Evolutionary conservation across 306 rosid species (phyloP), one percentile per base, ranked within the genome.

Genomic region (Vigna trinervia): DNA sequence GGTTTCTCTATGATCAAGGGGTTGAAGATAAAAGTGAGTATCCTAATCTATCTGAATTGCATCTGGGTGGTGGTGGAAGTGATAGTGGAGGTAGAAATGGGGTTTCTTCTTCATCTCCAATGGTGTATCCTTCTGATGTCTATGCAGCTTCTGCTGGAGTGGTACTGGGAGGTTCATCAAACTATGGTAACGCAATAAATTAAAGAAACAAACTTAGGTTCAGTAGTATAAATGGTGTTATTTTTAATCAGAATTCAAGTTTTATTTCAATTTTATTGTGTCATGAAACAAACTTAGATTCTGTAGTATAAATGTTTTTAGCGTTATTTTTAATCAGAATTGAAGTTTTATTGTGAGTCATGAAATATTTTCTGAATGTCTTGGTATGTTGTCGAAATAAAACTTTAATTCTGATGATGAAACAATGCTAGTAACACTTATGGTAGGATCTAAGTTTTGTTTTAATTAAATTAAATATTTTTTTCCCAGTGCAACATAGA

Each of bases 1-100:
- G 98, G 23, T 77, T 92, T 73, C 86, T 92, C 8, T 86, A 89
- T 81, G 97, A 95, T 82, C 97, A 92, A 36, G 98, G 98, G 7
- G 69, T 77, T 51, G 93, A 89, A 45, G 69, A 67, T 39, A 83
- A 85, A 41, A 90, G 89, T 9, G 77, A 46, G 4, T 92, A 86
- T 81, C 97, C 95, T 6, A 88, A 92, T 65, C 48, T 94, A 0
- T 89, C 98, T 0, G 93, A 92, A 50, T 67, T 92, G 78, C 92
- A 92, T 88, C 84, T 94, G 51, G 96, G 96, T 1, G 96, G 82
- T 1, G 78, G 52, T 4, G 81, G 75, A 0, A 74, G 84, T 6
- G 62, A 17, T 15, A 85, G 32, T 2, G 14, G 39, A 14, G 45
- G 87, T 11, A 81, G 92, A 59, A 87, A 90, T 60, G 94, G 84